Conservation (phyloP, 441 rosid species). For the Erodium texanum region DNA sequence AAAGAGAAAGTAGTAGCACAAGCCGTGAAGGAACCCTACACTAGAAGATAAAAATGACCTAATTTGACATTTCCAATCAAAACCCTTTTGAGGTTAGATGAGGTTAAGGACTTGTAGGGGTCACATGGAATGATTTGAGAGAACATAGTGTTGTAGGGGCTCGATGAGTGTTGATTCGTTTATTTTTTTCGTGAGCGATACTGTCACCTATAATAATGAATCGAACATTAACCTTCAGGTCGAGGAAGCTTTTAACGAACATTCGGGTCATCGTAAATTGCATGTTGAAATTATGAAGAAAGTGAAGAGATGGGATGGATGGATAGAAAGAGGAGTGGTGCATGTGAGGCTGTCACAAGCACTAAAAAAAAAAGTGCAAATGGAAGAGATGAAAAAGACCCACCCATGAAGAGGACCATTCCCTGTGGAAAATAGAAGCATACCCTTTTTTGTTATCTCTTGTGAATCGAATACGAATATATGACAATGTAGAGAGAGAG, state of each 20-base stretch:
- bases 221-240: too few species aligned
- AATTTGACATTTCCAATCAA: not conserved
- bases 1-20: not conserved
- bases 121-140: not conserved
- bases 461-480: not conserved
- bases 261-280: too few species aligned
- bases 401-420: constrained; percentile 4
- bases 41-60: not conserved
- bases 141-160: not conserved
- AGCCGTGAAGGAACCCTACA: not conserved
- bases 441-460: not conserved
- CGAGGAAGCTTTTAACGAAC: too few species aligned
- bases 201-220: too few species aligned
- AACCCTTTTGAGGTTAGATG: not conserved
- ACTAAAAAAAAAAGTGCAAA: not conserved
- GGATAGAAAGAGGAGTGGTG: not conserved
- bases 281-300: too few species aligned
- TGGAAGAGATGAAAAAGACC: not conserved
- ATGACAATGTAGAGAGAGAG: not conserved
- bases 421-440: constrained; percentile 1
- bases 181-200: too few species aligned
- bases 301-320: too few species aligned
- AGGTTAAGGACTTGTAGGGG: not conserved
- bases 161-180: not conserved
- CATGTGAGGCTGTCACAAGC: constrained; percentile 3